phyloP scores from a whole-genome alignment of 2,329 filamentous ascomycete genomes.

The Sclerotinia spermophila region DNA sequence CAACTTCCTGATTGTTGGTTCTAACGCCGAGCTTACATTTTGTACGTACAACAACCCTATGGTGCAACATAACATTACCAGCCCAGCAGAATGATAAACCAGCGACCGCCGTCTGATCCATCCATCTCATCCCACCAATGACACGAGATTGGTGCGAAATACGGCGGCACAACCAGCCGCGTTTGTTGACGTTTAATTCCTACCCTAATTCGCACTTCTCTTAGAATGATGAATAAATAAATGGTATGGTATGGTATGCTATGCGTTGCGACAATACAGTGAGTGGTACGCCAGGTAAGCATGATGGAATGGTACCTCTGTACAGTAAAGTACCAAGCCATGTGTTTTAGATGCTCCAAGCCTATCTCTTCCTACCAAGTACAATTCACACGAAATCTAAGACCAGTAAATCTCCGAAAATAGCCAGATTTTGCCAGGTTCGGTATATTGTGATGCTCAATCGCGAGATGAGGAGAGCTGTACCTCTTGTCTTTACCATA shows the following conservation, averaged over 20 bases:
- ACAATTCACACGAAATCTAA: not conserved
- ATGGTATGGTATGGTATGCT: not conserved
- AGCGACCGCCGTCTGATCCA: not conserved
- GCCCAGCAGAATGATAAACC: not conserved
- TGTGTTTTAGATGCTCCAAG: not conserved
- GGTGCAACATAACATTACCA: not conserved
- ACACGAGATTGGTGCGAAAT: conserved; percentile 10
- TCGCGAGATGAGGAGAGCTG: conserved; percentile 19
- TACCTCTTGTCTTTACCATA: conserved; percentile 14
- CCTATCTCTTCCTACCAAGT: not conserved
- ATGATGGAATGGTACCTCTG: not conserved
- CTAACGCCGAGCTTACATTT: not conserved
- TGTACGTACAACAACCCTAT: conserved; percentile 4
- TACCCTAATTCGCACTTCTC: not conserved
- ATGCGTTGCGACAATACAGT: not conserved
- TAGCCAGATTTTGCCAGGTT: not conserved
- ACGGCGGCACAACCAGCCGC: conserved; percentile 15
- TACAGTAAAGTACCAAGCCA: not conserved
- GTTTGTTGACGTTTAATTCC: conserved; percentile 12
- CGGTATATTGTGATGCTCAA: not conserved
- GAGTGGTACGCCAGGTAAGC: not conserved
- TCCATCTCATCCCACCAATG: conserved; percentile 5
- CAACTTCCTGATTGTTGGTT: not conserved
- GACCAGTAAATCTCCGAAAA: not conserved
- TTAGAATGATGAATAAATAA: not conserved